These are phyloP conservation scores for Venturia effusa DNA, from an alignment of 2,329 filamentous ascomycete genomes.

Conservation along the genomic window DNA sequence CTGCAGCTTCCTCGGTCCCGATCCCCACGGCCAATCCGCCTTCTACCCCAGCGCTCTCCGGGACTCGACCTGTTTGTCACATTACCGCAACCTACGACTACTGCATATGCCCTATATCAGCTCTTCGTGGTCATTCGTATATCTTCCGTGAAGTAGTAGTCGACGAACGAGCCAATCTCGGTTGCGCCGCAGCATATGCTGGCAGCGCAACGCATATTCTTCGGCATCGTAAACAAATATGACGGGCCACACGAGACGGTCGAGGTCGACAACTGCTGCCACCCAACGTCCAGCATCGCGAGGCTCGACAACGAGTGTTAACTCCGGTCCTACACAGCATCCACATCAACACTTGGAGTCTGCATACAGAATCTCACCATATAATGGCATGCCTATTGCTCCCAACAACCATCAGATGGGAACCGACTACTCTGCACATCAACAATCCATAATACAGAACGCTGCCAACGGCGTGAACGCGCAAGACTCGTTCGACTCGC, in stretches of 20 bases:
- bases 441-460: constrained; percentile 7
- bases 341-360: background rate
- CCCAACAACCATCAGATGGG: constrained; percentile 5
- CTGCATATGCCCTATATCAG: background rate
- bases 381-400: constrained; percentile 5
- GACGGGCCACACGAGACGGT: constrained; percentile 19
- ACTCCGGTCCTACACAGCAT: constrained; percentile 16
- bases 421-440: background rate
- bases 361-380: background rate
- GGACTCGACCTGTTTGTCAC: background rate
- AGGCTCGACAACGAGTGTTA: constrained; percentile 38
- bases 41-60: background rate
- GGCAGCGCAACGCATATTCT: background rate
- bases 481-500: background rate
- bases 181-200: background rate
- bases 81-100: background rate
- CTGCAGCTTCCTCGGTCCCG: background rate
- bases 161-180: background rate
- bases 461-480: background rate
- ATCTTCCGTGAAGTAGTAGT: background rate
- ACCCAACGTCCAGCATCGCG: constrained; percentile 35
- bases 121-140: background rate
- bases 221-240: background rate
- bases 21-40: background rate
- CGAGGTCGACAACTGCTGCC: constrained; percentile 35